phyloP scores from a whole-genome alignment of 495 filamentous ascomycete genomes.

The Letharia columbiana region DNA sequence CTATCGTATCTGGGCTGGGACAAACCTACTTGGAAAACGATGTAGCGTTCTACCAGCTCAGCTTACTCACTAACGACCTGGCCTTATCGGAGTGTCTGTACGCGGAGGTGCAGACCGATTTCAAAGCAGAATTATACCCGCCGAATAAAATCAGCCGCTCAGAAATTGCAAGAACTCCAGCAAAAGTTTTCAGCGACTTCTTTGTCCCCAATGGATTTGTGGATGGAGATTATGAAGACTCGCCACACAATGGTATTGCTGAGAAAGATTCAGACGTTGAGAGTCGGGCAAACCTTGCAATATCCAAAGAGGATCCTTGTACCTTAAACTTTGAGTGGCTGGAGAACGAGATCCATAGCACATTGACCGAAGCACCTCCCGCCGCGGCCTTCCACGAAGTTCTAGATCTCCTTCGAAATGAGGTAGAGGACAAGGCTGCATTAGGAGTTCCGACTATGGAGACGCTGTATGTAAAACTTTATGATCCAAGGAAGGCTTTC shows the following conservation, averaged over 20 bases:
- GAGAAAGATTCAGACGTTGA: background rate
- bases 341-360: background rate
- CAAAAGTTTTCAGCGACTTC: conserved; percentile 28
- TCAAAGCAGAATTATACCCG: background rate
- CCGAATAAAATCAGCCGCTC: conserved; percentile 7
- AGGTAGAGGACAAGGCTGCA: background rate
- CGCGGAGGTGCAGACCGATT: background rate
- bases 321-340: conserved; percentile 25
- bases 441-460: background rate
- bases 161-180: conserved; percentile 12
- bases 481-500: background rate
- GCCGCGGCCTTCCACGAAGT: conserved; percentile 7
- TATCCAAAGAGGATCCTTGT: conserved; percentile 6
- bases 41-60: conserved; percentile 12
- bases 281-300: background rate
- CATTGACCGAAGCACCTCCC: background rate
- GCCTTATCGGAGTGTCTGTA: conserved; percentile 18
- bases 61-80: conserved; percentile 12
- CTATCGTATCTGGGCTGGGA: conserved; percentile 3
- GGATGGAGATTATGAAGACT: conserved; percentile 7
- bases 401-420: conserved; percentile 6
- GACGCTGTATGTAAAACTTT: conserved; percentile 4
- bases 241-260: too few relatives aligned
- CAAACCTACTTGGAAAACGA: background rate
- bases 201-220: conserved; percentile 30